Evolutionary conservation across 83 land plant genomes (phyloP).

Genomic region (Diphasiastrum complanatum): DNA sequence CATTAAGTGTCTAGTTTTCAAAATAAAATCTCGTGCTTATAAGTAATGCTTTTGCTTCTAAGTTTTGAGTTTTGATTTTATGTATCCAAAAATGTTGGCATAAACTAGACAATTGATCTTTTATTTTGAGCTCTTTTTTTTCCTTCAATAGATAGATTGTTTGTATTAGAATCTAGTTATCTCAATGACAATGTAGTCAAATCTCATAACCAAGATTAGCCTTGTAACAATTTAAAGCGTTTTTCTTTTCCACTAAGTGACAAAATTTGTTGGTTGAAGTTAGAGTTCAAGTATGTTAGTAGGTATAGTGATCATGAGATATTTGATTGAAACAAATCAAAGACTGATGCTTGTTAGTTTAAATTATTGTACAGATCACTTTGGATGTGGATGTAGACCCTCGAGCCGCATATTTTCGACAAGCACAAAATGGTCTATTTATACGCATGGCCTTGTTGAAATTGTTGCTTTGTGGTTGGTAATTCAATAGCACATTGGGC

Average conservation of each 20-base stretch:
- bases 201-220: no score
- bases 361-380: constrained; percentile 54
- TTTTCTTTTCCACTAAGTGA: background rate
- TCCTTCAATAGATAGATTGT: no score
- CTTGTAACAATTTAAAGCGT: background rate
- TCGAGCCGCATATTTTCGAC: constrained; percentile 94
- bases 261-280: background rate
- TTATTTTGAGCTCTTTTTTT: no score
- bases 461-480: constrained; percentile 85
- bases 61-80: no score
- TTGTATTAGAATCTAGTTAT: no score
- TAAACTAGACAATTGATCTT: no score
- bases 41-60: no score
- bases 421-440: constrained; percentile 93
- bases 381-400: constrained; percentile 90
- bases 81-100: no score
- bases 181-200: no score
- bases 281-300: background rate
- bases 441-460: constrained; percentile 96
- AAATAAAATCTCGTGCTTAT: no score
- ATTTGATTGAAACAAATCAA: background rate
- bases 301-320: background rate
- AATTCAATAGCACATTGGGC: no score
- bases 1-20: no score
- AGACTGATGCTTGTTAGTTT: background rate